Base-by-base conservation (phyloP, 371 early-diverging fungal species). In the Apophysomyces trapeziformis region DNA sequence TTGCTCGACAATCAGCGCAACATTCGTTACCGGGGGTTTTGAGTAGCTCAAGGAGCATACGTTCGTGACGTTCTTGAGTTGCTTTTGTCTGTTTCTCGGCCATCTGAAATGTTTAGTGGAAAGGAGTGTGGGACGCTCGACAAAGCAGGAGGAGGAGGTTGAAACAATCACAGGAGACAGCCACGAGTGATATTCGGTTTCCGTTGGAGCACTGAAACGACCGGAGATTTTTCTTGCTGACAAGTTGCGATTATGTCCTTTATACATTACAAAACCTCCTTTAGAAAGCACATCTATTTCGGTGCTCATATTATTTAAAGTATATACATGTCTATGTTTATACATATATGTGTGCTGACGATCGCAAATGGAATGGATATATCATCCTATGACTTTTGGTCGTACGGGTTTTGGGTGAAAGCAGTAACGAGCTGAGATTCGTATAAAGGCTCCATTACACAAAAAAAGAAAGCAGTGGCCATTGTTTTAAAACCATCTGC, bases 1-100 rank as follows among this genome's bases (percentile, higher is more conserved):
- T 84, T 16, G 89, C 79, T 35, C 86, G 82, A 73, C 95, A 95
- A 73, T 94, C 95, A 44, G 93, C 94, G 70, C 95, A 95, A 13
- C 71, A 75, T 57, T 87, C 85, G 67, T 95, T 95, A 66, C 86
- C 93, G 0, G 92, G 92, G 32, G 87, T 74, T 66, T 87, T 90
- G 18, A 88, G 80, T 36, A 95, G 72, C 45, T 93, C 93, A 21
- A 76, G 68, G 8, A 95, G 84, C 46, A 91, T 83, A 54, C 87
- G 85, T 67, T 87, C 89, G 70, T 83, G 77, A 35, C 76, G 68
- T 38, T 75, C 77, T 69, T 83, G 80, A 5, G 71, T 73, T 11
- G 75, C 65, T 58, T 78, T 82, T 57, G 79, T 76, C 60, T 79
- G 83, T 60, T 73, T 71, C 66, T 74, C 79, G 36, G 77, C 56